A percentile compares a stretch with the other conserved stretches of the same genome.
Evolutionary conservation across 2,329 filamentous ascomycete genomes (phyloP).

Genomic region (Didymella pomorum): DNA sequence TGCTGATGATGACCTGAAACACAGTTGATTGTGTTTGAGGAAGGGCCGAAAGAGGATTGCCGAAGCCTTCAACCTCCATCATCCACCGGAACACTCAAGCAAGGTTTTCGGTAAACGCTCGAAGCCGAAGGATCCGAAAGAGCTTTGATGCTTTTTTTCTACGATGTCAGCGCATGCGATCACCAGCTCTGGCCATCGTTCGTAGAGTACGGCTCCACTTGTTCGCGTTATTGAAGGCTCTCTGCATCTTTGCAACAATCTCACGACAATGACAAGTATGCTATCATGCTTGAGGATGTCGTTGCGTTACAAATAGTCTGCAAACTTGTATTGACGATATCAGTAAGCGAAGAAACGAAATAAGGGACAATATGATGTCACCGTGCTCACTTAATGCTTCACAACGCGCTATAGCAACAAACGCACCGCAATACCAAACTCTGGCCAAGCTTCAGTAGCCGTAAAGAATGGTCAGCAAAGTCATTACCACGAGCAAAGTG

Average conservation of each 20-base stretch:
- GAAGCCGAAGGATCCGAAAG: neutral
- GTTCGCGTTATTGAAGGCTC: neutral
- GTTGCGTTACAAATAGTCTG: neutral
- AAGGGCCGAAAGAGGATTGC: neutral
- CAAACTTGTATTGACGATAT: too few relatives aligned
- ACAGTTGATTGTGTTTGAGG: neutral
- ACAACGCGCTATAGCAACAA: neutral
- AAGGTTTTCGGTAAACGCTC: neutral
- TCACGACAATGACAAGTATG: neutral
- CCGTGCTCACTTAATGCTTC: neutral
- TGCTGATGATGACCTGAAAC: slow-evolving; percentile 1
- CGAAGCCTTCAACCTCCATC: neutral
- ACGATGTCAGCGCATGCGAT: too few relatives aligned
- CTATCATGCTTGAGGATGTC: neutral
- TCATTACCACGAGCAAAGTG: neutral
- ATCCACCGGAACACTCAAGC: neutral
- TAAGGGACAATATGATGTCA: neutral
- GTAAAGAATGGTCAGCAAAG: neutral
- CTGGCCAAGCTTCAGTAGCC: neutral
- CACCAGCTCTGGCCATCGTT: too few relatives aligned
- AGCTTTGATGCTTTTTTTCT: too few relatives aligned
- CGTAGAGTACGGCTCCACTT: neutral
- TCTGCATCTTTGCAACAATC: neutral
- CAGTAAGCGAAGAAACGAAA: neutral
- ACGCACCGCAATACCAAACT: neutral